phyloP scores from a whole-genome alignment of 2,329 filamentous ascomycete genomes.

The Fusarium pseudocircinatum region DNA sequence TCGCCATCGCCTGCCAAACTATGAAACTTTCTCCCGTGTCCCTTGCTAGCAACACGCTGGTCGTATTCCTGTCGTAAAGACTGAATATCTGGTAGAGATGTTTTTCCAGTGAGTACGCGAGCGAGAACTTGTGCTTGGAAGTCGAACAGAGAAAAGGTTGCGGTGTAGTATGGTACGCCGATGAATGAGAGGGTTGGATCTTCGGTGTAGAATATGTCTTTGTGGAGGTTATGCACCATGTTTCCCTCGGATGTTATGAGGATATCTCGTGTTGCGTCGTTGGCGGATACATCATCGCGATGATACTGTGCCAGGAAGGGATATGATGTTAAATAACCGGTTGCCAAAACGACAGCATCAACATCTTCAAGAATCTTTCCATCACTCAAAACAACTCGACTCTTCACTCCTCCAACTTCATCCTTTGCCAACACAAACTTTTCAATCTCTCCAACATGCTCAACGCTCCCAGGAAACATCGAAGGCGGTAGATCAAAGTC shows the following conservation, averaged over 20 bases:
- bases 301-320: constrained; percentile 68
- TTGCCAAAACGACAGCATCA: constrained; percentile 71
- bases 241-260: constrained; percentile 71
- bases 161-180: constrained; percentile 71
- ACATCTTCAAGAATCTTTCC: constrained; percentile 64
- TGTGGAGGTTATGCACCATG: constrained; percentile 73
- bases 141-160: constrained; percentile 76
- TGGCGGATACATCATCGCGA: constrained; percentile 48
- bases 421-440: constrained; percentile 49
- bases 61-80: constrained; percentile 38
- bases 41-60: constrained; percentile 21
- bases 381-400: constrained; percentile 61
- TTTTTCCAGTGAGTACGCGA: constrained; percentile 63
- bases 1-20: constrained; percentile 35
- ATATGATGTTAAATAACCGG: constrained; percentile 74
- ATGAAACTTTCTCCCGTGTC: constrained; percentile 40
- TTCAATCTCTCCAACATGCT: constrained; percentile 62
- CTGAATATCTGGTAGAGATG: constrained; percentile 22
- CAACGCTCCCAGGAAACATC: constrained; percentile 63
- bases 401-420: constrained; percentile 51
- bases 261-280: constrained; percentile 60
- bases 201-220: constrained; percentile 76
- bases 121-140: constrained; percentile 73
- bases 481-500: constrained; percentile 65
- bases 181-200: constrained; percentile 72